Evolutionary conservation across 768 basidiomycete genomes (phyloP).

Genomic region (Fomitopsis serialis): DNA sequence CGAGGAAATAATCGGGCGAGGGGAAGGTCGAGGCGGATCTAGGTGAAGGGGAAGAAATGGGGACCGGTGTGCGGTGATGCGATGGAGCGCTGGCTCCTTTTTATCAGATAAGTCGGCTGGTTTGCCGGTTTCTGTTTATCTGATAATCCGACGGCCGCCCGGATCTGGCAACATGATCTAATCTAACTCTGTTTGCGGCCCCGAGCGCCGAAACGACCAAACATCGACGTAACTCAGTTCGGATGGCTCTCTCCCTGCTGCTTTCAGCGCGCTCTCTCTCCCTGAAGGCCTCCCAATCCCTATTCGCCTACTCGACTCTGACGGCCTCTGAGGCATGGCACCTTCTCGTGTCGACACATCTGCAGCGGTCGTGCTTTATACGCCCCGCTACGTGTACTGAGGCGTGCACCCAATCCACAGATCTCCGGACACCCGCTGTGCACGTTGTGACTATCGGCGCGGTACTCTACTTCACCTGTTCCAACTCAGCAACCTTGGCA

Average conservation of each 20-base stretch:
- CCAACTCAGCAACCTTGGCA: slow-evolving; percentile 5
- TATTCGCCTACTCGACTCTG: neutral
- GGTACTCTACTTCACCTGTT: neutral
- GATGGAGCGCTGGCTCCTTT: slow-evolving; percentile 5
- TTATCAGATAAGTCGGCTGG: slow-evolving; percentile 15
- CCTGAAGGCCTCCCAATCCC: neutral
- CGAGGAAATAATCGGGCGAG: slow-evolving; percentile 3
- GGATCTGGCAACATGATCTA: neutral
- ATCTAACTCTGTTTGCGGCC: neutral
- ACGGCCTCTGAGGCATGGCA: too few relatives aligned
- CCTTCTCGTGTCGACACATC: too few relatives aligned
- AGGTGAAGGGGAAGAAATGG: neutral
- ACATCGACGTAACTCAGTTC: too few relatives aligned
- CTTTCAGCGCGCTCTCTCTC: neutral
- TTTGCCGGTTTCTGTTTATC: slow-evolving; percentile 1
- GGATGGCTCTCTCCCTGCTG: neutral
- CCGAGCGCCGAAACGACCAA: neutral
- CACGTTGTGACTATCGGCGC: neutral
- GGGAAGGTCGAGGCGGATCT: neutral
- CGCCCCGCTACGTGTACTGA: neutral
- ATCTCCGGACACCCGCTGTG: neutral
- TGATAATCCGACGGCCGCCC: neutral
- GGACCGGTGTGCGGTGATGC: slow-evolving; percentile 5
- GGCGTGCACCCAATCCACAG: neutral
- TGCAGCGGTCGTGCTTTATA: neutral